Base-by-base conservation (phyloP, 2,329 filamentous ascomycete species). In the Aspergillus fructus region DNA sequence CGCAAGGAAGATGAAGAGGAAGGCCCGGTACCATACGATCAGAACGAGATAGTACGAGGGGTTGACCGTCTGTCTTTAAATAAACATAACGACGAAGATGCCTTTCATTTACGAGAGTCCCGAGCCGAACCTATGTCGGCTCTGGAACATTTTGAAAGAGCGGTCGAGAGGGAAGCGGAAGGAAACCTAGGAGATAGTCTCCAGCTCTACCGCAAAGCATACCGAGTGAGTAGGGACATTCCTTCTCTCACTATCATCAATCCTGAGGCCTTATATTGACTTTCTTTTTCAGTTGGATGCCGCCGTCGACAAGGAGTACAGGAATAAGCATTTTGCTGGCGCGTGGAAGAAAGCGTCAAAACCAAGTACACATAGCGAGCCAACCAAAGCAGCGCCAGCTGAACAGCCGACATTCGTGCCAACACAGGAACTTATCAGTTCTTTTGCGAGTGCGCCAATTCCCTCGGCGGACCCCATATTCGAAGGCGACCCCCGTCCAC, bases 111-210 rank as follows among this genome's bases (percentile, higher is more conserved):
- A 7, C 66, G 60, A 41, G 55, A 59, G 5, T 59, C 67, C 13
- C 60, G 63, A 49, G 68, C 64, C 21, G 83, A 89, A 64, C 89
- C 89, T 4, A 79, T 80, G 21, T 90, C 93, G 11, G 94, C 94
- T 0, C 76, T 99, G 15, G 94, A 97, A 66, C 90, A 96, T 73
- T 97, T 94, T 68, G 94, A 97, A 72, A 86, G 85, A 70, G 94
- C 93, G 3, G 93, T 96, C 55, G 89, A 96, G 75, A 92, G 88
- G 73, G 94, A 99, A 76, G 84, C 83, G 0, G 85, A 89, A 66
- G 94, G 94, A 0, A 94, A 86, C 61, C 80, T 97, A 50, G 92
- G 93, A 5, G 93, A 97, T 62, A 97, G 93, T 70, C 73, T 99
- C 55, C 86, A 84, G 63, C 83, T 96, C 50, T 99, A 99, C 74